Evolutionary conservation across 169 alveolate genomes (phyloP), one percentile per base, ranked within the genome.

Genomic region (Blepharisma undulans): DNA sequence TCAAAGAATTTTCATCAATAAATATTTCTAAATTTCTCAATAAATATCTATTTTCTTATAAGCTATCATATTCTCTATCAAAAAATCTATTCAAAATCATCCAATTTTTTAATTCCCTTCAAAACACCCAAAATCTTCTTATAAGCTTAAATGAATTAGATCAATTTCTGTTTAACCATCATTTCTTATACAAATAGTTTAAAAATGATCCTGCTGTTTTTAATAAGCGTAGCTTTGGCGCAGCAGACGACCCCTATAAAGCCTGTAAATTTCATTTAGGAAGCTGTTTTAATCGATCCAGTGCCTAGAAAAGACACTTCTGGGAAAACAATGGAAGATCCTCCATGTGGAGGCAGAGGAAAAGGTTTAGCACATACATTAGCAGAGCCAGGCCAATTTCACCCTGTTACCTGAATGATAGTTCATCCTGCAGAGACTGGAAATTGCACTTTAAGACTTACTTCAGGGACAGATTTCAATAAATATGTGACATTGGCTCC

Each of bases 301-400:
- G 74, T 60, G 74, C 89, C 89, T 5, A 32, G 89, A 82, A 22
- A 21, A 36, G 89, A 59, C 25, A 82, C 89, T 22, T 82, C 89
- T 0, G 22, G 61, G 8, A 22, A 30, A 59, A 59, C 25, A 0
- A 21, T 82, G 32, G 89, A 82, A 72, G 30, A 21, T 25, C 29
- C 77, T 48, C 89, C 89, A 21, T 82, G 89, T 82, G 77, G 89
- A 21, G 89, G 89, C 33, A 32, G 76, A 22, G 29, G 61, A 82
- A 32, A 82, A 60, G 89, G 77, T 60, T 30, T 48, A 48, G 29
- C 89, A 25, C 89, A 82, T 30, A 82, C 71, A n/a, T 30, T 82
- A 59, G 48, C 36, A 4, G 78, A 82, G 36, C 89, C 89, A 22
- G 89, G 76, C 10, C 22, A 22, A n/a, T 82, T 18, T 22, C 89